Evolutionary conservation across 2,329 filamentous ascomycete species (phyloP), one percentile per base, ranked within the genome.

Genomic region (Acrodontium crateriforme): DNA sequence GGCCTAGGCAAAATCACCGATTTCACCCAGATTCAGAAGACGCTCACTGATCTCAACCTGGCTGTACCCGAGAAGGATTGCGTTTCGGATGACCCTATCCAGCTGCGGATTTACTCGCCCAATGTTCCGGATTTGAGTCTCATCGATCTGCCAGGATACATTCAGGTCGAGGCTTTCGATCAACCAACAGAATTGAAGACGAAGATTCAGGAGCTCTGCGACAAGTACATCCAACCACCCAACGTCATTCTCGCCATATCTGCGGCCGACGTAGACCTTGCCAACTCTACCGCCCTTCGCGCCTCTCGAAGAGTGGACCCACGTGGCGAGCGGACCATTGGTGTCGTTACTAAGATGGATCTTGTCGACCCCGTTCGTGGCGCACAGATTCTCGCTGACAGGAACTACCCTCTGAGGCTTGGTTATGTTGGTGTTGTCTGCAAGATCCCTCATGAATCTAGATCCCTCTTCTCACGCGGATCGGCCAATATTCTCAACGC

Each of bases 341-440:
- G 89, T 24, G 89, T 98, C n/a, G 77, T 98, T 22, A 98, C 89
- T 3, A 98, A 98, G 60, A 94, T 98, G 87, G 89, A 98, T 47
- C 66, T 98, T 13, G 85, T 98, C 6, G 87, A 95, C 42, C 69
- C 89, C 3, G 62, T 65, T 6, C 74, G 87, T 32, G 89, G 85
- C 16, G 69, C 72, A 9, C 67, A 71, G 18, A 82, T 98, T 17
- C 63, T 98, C 12, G 75, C 67, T 15, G 87, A 98, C 52, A 78
- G 74, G 49, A 92, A 95, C 52, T 98, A 98, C 48, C 87, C 89
- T 21, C 65, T 98, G 16, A 71, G 89, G n/a, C 63, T 98, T 3
- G 89, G 89, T 3, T 98, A 98, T 45, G 87, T 98, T 3, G 89
- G 89, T 27, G 89, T 98, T 4, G 81, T 98, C 4, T 85, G 80